Percentiles rank a stretch among this genome's conserved stretches.
These are phyloP conservation scores for Setaria italica DNA, from an alignment of 202 grass and related monocot genomes.

Conservation along the genomic window DNA sequence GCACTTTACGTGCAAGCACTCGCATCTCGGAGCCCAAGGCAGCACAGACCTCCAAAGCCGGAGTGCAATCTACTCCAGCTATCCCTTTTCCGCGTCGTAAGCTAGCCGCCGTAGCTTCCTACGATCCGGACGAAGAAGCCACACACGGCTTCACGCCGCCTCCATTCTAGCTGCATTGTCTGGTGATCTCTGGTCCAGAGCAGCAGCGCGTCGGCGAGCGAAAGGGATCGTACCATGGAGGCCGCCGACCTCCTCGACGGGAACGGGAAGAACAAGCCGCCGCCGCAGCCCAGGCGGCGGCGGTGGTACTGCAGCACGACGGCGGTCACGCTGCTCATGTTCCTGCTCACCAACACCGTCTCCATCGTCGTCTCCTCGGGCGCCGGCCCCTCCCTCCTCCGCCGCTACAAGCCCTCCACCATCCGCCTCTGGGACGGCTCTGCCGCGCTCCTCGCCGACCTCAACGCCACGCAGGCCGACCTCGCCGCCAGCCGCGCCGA, in stretches of 20 bases:
- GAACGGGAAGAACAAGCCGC: constrained; percentile 14
- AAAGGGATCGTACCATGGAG: background rate
- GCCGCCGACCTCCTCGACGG: constrained; percentile 9
- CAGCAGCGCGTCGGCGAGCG: too few relatives aligned
- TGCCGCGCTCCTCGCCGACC: constrained; percentile 54
- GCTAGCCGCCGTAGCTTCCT: too few relatives aligned
- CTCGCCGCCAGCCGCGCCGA: constrained; percentile 45
- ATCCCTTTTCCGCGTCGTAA: too few relatives aligned
- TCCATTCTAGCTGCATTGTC: background rate
- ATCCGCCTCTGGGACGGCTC: constrained; percentile 58
- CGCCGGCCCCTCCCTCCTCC: constrained; percentile 13
- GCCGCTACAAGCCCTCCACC: constrained; percentile 44
- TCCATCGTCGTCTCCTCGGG: background rate
- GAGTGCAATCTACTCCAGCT: background rate
- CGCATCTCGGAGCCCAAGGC: too few relatives aligned
- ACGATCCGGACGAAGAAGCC: background rate
- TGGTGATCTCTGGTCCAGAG: too few relatives aligned
- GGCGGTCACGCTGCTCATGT: constrained; percentile 53
- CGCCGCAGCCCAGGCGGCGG: background rate
- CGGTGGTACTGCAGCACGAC: constrained; percentile 32
- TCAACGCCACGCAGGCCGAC: constrained; percentile 57
- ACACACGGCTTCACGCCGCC: background rate
- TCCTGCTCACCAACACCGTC: constrained; percentile 35
- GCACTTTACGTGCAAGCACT: background rate
- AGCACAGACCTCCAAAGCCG: too few relatives aligned